phyloP scores from a whole-genome alignment of 2,329 filamentous ascomycete genomes.

The Trichophaea hybrida region DNA sequence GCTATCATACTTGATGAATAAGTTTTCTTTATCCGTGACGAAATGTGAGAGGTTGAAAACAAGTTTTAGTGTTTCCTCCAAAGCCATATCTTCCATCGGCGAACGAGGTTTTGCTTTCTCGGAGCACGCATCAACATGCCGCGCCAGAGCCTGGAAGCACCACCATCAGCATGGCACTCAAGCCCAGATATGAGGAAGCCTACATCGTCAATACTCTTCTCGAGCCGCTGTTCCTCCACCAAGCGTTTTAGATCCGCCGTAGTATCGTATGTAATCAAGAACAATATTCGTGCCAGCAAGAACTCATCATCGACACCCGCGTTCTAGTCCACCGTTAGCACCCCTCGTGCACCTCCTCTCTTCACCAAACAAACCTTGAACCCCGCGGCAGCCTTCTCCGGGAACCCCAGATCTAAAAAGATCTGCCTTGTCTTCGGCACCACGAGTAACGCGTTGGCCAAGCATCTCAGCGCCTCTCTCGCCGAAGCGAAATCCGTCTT shows the following conservation, averaged over 20 bases:
- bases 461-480: constrained; percentile 61
- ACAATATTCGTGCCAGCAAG: constrained; percentile 61
- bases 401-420: constrained; percentile 56
- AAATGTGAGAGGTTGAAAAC: constrained; percentile 77
- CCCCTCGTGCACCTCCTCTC: not conserved
- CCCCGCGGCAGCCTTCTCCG: constrained; percentile 51
- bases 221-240: constrained; percentile 51
- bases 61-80: constrained; percentile 72
- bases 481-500: constrained; percentile 45
- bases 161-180: constrained; percentile 47
- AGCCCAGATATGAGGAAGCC: constrained; percentile 33
- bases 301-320: constrained; percentile 77
- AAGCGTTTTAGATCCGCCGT: constrained; percentile 51
- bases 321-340: constrained; percentile 32
- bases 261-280: constrained; percentile 65
- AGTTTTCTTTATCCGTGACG: constrained; percentile 28
- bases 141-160: constrained; percentile 37
- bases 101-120: constrained; percentile 29
- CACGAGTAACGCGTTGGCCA: constrained; percentile 73
- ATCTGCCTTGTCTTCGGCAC: constrained; percentile 52
- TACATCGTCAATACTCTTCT: constrained; percentile 47
- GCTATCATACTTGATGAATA: not conserved
- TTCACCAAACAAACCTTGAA: constrained; percentile 40
- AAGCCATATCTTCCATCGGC: constrained; percentile 62
- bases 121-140: constrained; percentile 48